Evolutionary conservation across 306 rosid species (phyloP).

Genomic region (Prosopis cineraria): DNA sequence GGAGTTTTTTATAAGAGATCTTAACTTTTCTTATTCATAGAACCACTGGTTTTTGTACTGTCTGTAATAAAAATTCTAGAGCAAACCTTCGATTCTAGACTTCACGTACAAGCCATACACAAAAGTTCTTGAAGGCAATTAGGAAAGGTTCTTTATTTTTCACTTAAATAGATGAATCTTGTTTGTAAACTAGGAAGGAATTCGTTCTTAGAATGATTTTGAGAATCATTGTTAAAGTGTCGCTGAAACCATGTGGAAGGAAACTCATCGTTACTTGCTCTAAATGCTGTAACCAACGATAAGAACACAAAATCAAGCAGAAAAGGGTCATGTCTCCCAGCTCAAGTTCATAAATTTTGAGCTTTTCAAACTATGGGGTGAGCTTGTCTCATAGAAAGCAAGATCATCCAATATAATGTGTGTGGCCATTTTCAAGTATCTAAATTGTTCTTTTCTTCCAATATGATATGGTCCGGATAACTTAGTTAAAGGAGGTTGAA

Average conservation of each 20-base stretch:
- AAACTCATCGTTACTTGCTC: background rate
- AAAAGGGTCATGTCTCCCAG: background rate
- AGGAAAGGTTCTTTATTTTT: background rate
- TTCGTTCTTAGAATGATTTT: background rate
- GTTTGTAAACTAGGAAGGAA: background rate
- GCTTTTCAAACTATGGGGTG: background rate
- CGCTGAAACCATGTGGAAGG: background rate
- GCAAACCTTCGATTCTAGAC: background rate
- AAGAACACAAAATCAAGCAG: background rate
- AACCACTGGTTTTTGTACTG: background rate
- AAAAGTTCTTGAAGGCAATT: background rate
- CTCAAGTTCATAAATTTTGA: background rate
- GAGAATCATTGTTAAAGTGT: background rate
- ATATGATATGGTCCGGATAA: background rate
- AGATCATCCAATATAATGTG: background rate
- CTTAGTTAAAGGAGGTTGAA: background rate
- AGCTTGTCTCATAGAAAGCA: background rate
- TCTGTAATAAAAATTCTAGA: background rate
- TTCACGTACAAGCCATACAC: background rate
- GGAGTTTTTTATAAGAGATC: background rate
- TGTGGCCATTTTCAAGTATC: background rate
- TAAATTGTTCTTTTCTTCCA: background rate
- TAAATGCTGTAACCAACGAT: slow-evolving; percentile 22
- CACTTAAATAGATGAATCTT: background rate
- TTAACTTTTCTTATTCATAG: background rate